phyloP scores from a whole-genome alignment of 2,329 filamentous ascomycete species.

The Nothophoma quercina region DNA sequence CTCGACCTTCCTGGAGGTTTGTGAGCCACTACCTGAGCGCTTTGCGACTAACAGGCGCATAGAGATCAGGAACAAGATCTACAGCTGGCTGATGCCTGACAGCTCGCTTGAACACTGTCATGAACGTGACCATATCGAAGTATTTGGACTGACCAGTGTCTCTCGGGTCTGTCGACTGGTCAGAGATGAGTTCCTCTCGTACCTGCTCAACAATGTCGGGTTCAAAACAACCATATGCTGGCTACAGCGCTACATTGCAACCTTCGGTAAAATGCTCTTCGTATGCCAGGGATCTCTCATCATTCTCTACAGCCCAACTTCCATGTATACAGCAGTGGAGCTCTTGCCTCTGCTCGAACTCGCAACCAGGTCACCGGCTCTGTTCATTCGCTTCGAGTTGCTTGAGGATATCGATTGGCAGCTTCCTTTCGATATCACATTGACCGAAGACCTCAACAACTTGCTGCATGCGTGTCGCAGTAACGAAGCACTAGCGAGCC shows the following conservation, averaged over 20 bases:
- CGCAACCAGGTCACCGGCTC: too few species aligned
- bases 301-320: too few species aligned
- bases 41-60: not conserved
- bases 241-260: too few species aligned
- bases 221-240: too few species aligned
- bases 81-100: not conserved
- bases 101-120: not conserved
- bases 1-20: not conserved
- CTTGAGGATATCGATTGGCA: not conserved
- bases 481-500: not conserved
- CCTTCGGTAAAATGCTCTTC: too few species aligned
- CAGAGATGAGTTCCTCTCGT: too few species aligned
- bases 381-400: not conserved
- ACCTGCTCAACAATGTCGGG: too few species aligned
- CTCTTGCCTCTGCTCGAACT: too few species aligned
- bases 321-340: too few species aligned
- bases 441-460: not conserved
- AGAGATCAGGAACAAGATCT: not conserved
- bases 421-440: not conserved
- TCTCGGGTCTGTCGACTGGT: not conserved
- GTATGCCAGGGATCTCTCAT: too few species aligned
- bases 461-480: not conserved
- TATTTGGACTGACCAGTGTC: not conserved
- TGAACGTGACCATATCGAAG: not conserved
- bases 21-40: not conserved